Base-by-base conservation (phyloP, 805 yeast genomes). In the Saccharomycopsis sp. region DNA sequence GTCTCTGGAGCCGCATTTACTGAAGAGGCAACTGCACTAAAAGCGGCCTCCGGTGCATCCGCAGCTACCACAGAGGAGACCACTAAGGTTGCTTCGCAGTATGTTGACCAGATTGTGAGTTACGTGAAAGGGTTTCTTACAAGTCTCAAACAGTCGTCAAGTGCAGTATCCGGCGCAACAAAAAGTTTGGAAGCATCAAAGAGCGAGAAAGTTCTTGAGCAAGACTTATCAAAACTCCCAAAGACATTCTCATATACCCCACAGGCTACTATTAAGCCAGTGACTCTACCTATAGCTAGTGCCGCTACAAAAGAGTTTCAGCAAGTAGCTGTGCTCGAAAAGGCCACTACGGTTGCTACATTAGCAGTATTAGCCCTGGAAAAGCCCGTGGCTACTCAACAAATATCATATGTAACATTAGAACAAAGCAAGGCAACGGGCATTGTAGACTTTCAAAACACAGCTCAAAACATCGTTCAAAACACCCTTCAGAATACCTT, bases 141-240 rank as follows among this genome's bases (percentile, higher is more conserved):
- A 29, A 29, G 37, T 29, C 37, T 29, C 37, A 29, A 29, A 29
- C 37, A 5, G 18, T 44, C 48, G 18, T 44, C 21, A 44, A 44
- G 9, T 12, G 48, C 48, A 12, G 48, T 7, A 44, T 5, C 18
- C 20, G 48, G 52, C 8, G 34, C 23, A 29, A 7, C 52, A 29
- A 29, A 29, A 12, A 29, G 37, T 12, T 5, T 29, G 8, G 34
- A 15, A 5, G 34, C 15, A 18, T 16, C 34, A 24, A 34, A 56
- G 8, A 18, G 18, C 5, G 57, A 54, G 23, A 34, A 34, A 24
- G 18, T 37, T 15, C 34, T 55, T 15, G 51, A 16, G 16, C 24
- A 51, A 14, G 34, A 55, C 20, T 41, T 55, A n/a, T n/a, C 34
- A 16, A 37, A 51, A 15, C 46, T 55, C 12, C 57, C 57, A 7